These are phyloP conservation scores for Pleurotus ostreatus DNA, from an alignment of 768 basidiomycete genomes.

Conservation along the genomic window DNA sequence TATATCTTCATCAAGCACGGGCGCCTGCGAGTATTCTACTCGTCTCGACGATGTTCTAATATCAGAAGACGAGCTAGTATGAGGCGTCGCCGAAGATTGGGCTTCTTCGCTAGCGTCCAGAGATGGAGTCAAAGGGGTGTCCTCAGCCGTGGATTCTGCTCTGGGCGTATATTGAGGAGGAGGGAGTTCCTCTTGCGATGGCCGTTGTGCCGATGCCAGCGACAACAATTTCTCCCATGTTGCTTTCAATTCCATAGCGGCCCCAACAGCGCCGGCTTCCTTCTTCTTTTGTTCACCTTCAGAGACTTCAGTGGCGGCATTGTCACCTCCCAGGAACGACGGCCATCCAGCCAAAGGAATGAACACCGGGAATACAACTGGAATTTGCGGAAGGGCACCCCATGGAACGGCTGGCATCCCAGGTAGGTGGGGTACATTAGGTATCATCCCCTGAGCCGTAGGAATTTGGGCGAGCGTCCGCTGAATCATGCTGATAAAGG, in stretches of 20 bases:
- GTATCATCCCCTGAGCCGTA: conserved; percentile 49
- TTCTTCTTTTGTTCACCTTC: conserved; percentile 33
- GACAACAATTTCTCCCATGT: conserved; percentile 78
- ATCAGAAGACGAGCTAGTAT: conserved; percentile 24
- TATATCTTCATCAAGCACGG: conserved; percentile 63
- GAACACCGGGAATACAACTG: conserved; percentile 76
- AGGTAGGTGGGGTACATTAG: conserved; percentile 55
- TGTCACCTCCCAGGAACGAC: conserved; percentile 54
- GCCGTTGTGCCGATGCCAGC: conserved; percentile 43
- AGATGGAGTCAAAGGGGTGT: conserved; percentile 8
- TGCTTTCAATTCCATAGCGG: conserved; percentile 61
- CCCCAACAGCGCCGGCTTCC: conserved; percentile 39
- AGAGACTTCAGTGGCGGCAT: conserved; percentile 23
- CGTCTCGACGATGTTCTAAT: conserved; percentile 26
- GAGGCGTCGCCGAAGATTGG: conserved; percentile 17
- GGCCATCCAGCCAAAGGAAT: conserved; percentile 68
- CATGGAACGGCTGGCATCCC: conserved; percentile 64
- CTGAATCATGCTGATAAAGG: conserved; percentile 69
- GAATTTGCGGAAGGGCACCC: conserved; percentile 61
- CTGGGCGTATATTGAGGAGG: conserved; percentile 75
- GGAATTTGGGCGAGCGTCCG: conserved; percentile 64
- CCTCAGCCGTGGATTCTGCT: conserved; percentile 24
- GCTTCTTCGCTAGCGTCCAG: conserved; percentile 9
- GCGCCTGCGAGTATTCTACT: conserved; percentile 42
- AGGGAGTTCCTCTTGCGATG: conserved; percentile 48